Evolutionary conservation across 2,329 filamentous ascomycete genomes (phyloP).

Genomic region (Colletotrichum siamense): DNA sequence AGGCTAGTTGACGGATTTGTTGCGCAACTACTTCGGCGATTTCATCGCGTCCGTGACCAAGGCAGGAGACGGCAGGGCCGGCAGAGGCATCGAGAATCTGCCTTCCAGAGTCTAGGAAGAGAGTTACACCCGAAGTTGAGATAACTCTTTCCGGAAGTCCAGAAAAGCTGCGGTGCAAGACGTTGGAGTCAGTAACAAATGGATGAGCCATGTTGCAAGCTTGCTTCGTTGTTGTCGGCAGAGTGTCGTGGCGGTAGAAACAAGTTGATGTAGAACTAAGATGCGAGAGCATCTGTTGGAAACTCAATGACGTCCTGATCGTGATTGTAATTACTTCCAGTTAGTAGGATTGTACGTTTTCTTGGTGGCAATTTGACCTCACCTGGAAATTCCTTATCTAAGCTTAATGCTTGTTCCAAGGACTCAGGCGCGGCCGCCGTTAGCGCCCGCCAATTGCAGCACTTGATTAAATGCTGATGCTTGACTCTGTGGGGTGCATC

Average conservation of each 20-base stretch:
- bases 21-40: neutral
- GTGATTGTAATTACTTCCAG: neutral
- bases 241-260: neutral
- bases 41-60: neutral
- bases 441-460: neutral
- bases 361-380: neutral
- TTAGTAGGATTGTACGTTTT: neutral
- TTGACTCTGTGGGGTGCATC: neutral
- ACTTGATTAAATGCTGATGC: neutral
- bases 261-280: neutral
- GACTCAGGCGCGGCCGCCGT: neutral
- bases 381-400: neutral
- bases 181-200: slow-evolving; percentile 3
- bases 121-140: neutral
- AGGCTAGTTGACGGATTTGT: slow-evolving; percentile 4
- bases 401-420: neutral
- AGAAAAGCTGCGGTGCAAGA: slow-evolving; percentile 7
- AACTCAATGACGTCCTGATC: neutral
- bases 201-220: neutral
- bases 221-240: neutral
- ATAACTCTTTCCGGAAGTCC: neutral
- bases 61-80: slow-evolving; percentile 8
- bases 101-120: neutral
- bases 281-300: neutral
- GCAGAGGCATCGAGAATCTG: slow-evolving; percentile 9